Base-by-base conservation (phyloP, 2,329 filamentous ascomycete genomes). In the Fusarium begoniae region DNA sequence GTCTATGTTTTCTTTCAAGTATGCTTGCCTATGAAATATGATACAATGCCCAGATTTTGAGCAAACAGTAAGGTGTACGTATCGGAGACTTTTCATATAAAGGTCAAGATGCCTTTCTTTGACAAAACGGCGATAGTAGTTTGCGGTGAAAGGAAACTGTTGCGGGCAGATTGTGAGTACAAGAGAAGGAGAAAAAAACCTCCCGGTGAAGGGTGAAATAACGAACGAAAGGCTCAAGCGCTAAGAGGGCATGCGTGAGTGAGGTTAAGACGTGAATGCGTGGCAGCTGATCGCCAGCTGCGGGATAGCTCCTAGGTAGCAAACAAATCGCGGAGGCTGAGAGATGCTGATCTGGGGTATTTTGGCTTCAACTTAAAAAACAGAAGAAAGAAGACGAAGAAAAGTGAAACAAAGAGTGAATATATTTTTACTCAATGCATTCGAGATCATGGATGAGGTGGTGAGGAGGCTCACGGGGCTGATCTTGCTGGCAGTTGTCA, bases 281-380 rank as follows among this genome's bases (percentile, higher is more conserved):
- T 38, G 63, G 53, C 71, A 74, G 62, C 67, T 69, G 71, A 57
- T 40, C n/a, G 41, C 38, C 71, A 74, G 63, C 63, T 72, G 71
- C 45, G 55, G 63, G 58, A 24, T 37, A 55, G 45, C 51, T 51
- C 47, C 55, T 65, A 37, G 40, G 17, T 37, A 37, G 35, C 57
- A 69, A 73, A 43, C 50, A 47, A 62, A 41, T 45, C 43, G n/a
- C 22, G 18, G 44, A 17, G 37, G n/a, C 24, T 50, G 38, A 18
- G 32, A n/a, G 20, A 55, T 55, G 26, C 20, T n/a, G 18, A 32
- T 24, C 17, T 14, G 15, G 24, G 32, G 48, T 54, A 11, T 17
- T 30, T 40, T 22, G 18, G n/a, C 2, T 37, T 44, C 17, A 37
- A 37, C 17, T 37, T 10, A 0, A 1, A 18, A 6, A 18, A 10